These are phyloP conservation scores for Fusarium coffeatum DNA, from an alignment of 2,329 filamentous ascomycete species.

Conservation along the genomic window DNA sequence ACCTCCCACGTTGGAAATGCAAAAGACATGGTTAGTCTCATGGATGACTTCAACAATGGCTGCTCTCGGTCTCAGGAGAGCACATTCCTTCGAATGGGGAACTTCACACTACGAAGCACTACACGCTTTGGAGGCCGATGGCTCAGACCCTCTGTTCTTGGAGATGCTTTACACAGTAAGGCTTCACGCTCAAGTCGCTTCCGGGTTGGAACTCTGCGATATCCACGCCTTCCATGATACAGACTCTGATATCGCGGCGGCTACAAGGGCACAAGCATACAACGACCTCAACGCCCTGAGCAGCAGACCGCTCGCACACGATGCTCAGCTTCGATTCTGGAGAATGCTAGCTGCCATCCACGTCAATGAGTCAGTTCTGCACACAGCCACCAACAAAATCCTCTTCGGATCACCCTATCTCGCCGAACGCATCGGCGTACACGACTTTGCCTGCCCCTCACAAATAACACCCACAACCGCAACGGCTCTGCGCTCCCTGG, in stretches of 20 bases:
- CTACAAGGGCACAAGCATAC: background rate
- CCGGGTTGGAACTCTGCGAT: conserved; percentile 12
- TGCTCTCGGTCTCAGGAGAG: conserved; percentile 6
- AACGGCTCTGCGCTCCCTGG: conserved; percentile 11
- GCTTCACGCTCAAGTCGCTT: conserved; percentile 13
- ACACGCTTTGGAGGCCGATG: background rate
- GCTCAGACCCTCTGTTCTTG: conserved; percentile 8
- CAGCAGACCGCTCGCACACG: conserved; percentile 13
- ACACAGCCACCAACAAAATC: conserved; percentile 28
- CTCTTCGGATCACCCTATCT: conserved; percentile 27
- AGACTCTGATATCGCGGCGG: background rate
- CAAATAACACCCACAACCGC: conserved; percentile 3
- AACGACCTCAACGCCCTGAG: background rate
- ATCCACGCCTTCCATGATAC: conserved; percentile 2
- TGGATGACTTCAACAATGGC: conserved; percentile 26
- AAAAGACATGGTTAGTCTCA: conserved; percentile 19
- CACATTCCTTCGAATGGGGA: conserved; percentile 15
- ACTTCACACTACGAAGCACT: conserved; percentile 22
- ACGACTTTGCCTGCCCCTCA: conserved; percentile 17
- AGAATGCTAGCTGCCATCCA: conserved; percentile 15
- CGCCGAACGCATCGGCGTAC: conserved; percentile 23
- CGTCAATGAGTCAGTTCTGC: conserved; percentile 19
- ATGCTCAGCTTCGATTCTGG: conserved; percentile 27
- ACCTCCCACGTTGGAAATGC: conserved; percentile 19
- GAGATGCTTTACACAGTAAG: conserved; percentile 18